Evolutionary conservation across 1,284 basidiomycete species (phyloP).

Genomic region (Microstroma glucosiphilum): DNA sequence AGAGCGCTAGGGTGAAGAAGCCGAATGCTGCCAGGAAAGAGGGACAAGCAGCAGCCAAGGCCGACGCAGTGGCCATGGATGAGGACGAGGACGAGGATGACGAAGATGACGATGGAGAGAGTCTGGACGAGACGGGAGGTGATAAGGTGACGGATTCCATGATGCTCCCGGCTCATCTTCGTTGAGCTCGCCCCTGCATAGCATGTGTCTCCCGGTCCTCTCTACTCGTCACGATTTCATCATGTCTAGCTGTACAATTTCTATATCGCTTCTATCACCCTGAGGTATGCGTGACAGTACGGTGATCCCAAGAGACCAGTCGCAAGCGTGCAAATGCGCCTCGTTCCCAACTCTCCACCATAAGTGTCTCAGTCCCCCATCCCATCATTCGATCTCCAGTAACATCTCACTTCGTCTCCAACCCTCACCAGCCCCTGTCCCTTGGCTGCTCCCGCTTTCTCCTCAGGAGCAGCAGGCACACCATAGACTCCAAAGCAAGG

Average conservation of each 20-base stretch:
- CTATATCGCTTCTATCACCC: too few relatives aligned
- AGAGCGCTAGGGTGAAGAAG: conserved; percentile 26
- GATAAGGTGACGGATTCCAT: conserved; percentile 32
- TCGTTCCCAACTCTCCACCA: too few relatives aligned
- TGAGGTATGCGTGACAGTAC: too few relatives aligned
- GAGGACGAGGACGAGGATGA: conserved; percentile 21
- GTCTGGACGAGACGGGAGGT: conserved; percentile 21
- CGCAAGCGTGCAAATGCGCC: too few relatives aligned
- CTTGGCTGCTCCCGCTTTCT: not conserved
- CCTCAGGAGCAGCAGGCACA: conserved; percentile 16
- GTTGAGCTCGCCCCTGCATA: not conserved
- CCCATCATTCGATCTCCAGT: too few relatives aligned
- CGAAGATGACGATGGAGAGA: conserved; percentile 28
- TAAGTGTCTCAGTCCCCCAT: too few relatives aligned
- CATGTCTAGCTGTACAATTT: not conserved
- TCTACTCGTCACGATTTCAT: not conserved
- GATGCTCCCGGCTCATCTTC: conserved; percentile 38
- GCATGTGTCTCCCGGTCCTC: not conserved
- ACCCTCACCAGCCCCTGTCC: not conserved
- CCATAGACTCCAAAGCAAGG: conserved; percentile 43
- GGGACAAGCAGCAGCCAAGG: conserved; percentile 11
- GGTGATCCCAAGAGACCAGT: too few relatives aligned
- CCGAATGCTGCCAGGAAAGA: conserved; percentile 11
- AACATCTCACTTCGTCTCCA: too few relatives aligned
- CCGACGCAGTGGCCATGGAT: conserved; percentile 12